A percentile compares a stretch with the other conserved stretches of the same genome.
phyloP scores from a whole-genome alignment of 495 filamentous ascomycete genomes.

The Aspergillus sclerotiicarbonarius region DNA sequence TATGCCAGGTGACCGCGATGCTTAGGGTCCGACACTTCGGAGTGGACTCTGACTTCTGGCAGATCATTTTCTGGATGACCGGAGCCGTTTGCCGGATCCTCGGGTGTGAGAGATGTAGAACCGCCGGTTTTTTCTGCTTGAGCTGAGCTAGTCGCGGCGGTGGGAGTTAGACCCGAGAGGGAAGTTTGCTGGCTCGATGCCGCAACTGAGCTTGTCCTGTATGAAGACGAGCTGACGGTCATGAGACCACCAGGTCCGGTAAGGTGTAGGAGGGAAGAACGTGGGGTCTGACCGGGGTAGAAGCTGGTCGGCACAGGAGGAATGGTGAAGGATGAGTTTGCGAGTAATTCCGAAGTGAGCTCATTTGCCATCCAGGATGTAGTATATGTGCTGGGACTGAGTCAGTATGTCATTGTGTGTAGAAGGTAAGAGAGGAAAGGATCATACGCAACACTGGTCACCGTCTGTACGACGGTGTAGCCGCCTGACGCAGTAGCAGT shows the following conservation, averaged over 20 bases:
- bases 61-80: no score
- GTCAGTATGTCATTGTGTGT: background rate
- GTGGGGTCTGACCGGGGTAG: constrained; percentile 37
- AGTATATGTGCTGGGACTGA: constrained; percentile 18
- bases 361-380: constrained; percentile 45
- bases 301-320: constrained; percentile 48
- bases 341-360: constrained; percentile 35
- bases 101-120: no score
- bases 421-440: background rate
- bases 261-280: background rate
- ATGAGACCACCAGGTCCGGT: background rate
- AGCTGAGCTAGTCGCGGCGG: no score
- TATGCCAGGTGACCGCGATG: no score
- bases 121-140: no score
- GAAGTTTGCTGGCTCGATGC: background rate
- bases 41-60: no score
- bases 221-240: background rate
- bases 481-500: constrained; percentile 24
- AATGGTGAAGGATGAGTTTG: constrained; percentile 43
- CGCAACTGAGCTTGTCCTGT: background rate
- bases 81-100: no score
- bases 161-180: background rate
- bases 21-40: no score
- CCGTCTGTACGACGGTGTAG: constrained; percentile 24
- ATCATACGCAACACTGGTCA: constrained; percentile 30